Evolutionary conservation across 495 filamentous ascomycete genomes (phyloP).

Genomic region (Pyrenula aspistea): DNA sequence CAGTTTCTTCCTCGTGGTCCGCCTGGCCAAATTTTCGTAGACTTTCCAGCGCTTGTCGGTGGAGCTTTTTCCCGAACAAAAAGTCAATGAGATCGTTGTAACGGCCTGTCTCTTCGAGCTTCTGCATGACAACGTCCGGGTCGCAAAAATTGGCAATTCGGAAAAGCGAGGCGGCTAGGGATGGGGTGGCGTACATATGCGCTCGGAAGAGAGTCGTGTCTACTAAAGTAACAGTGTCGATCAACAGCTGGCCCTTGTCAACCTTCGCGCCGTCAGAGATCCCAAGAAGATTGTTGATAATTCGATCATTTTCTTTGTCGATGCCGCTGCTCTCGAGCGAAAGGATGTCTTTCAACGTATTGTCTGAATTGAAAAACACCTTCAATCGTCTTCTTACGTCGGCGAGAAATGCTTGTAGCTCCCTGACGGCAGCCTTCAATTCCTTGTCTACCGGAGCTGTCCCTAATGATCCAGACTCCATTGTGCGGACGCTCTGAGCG

Average conservation of each 20-base stretch:
- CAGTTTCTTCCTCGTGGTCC: conserved; percentile 39
- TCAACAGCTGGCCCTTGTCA: conserved; percentile 57
- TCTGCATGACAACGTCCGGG: conserved; percentile 87
- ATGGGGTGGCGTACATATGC: conserved; percentile 81
- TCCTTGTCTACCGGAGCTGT: conserved; percentile 44
- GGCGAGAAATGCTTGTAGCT: conserved; percentile 74
- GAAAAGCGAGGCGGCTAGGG: conserved; percentile 79
- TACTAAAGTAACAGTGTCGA: conserved; percentile 65
- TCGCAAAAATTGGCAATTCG: conserved; percentile 96
- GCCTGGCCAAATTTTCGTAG: conserved; percentile 71
- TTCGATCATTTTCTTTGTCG: conserved; percentile 38
- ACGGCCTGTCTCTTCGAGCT: conserved; percentile 74
- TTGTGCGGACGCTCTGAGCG: conserved; percentile 31
- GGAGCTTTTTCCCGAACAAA: conserved; percentile 86
- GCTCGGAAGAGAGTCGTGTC: conserved; percentile 91
- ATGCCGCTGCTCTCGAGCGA: conserved; percentile 27
- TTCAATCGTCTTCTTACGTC: conserved; percentile 74
- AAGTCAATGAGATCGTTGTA: conserved; percentile 96
- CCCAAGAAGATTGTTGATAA: conserved; percentile 30
- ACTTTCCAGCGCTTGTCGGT: conserved; percentile 75
- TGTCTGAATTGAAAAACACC: conserved; percentile 64
- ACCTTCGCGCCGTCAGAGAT: conserved; percentile 34
- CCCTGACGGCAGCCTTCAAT: conserved; percentile 63
- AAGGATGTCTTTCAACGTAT: conserved; percentile 44
- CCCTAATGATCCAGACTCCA: conserved; percentile 1